Evolutionary conservation across 163 green algal species (phyloP).

Genomic region (Scenedesmus sp.): DNA sequence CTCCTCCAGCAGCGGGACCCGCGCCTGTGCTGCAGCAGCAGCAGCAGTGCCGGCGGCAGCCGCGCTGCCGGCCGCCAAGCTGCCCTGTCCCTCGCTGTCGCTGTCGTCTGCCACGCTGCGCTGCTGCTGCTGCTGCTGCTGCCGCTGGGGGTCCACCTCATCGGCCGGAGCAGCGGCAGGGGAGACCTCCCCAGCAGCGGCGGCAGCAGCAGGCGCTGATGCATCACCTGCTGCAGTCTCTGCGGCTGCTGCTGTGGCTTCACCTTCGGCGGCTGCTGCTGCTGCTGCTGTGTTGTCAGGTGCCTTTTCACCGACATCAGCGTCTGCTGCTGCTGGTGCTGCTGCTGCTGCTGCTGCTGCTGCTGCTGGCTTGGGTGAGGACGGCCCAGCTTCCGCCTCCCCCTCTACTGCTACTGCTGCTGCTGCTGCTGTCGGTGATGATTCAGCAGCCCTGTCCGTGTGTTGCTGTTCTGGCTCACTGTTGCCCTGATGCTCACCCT

Average conservation of each 20-base stretch:
- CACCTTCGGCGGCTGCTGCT: not conserved
- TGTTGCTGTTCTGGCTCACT: not conserved
- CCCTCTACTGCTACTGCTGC: not conserved
- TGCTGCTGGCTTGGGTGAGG: too few relatives aligned
- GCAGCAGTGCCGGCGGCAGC: slow-evolving; percentile 8
- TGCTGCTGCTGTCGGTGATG: not conserved
- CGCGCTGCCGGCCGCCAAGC: not conserved
- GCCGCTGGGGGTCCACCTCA: not conserved
- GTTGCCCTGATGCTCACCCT: not conserved
- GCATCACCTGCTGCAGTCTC: not conserved
- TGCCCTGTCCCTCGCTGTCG: not conserved
- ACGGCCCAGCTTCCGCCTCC: too few relatives aligned
- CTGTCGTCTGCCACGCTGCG: slow-evolving; percentile 5
- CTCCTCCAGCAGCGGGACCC: slow-evolving; percentile 54
- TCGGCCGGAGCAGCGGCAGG: not conserved
- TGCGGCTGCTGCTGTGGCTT: not conserved
- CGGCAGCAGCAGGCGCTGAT: not conserved
- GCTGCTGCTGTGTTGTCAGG: not conserved
- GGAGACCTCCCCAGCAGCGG: not conserved
- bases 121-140: slow-evolving; percentile 27
- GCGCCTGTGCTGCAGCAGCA: not conserved
- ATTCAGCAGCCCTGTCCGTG: not conserved
- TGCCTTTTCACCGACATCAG: too few relatives aligned
- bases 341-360: not conserved
- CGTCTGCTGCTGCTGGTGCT: not conserved